phyloP scores from a whole-genome alignment of 352 stramenopile genomes.

The Pythium aristosporum region DNA sequence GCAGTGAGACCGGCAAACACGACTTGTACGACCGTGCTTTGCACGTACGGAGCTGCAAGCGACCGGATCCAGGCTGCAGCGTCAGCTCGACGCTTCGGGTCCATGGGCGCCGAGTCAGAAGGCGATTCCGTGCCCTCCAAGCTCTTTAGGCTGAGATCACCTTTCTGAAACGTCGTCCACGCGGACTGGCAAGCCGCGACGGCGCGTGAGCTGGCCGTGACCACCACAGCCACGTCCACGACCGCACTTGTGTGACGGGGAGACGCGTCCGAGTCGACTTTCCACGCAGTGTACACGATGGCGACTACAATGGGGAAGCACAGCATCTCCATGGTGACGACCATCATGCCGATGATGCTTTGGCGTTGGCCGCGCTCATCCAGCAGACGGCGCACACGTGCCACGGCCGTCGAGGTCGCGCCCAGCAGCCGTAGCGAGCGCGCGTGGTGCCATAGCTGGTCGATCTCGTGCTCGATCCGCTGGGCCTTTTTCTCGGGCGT shows the following conservation, averaged over 20 bases:
- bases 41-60: neutral
- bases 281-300: too few relatives aligned
- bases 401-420: neutral
- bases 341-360: neutral
- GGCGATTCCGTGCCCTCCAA: too few relatives aligned
- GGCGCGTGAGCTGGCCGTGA: too few relatives aligned
- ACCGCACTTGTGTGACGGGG: too few relatives aligned
- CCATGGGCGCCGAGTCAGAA: neutral
- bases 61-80: neutral
- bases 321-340: neutral
- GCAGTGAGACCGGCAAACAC: neutral
- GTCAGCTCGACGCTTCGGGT: neutral
- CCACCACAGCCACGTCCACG: too few relatives aligned
- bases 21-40: neutral
- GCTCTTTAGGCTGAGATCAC: too few relatives aligned
- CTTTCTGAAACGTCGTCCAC: too few relatives aligned
- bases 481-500: too few relatives aligned
- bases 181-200: too few relatives aligned
- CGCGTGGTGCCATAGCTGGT: constrained; percentile 4
- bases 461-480: neutral
- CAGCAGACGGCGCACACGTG: neutral
- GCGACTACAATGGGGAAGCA: neutral
- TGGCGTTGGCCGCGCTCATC: neutral
- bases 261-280: too few relatives aligned
- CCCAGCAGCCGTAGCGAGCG: constrained; percentile 1